Base-by-base conservation (phyloP, 495 filamentous ascomycete genomes). In the Neurospora sp. region DNA sequence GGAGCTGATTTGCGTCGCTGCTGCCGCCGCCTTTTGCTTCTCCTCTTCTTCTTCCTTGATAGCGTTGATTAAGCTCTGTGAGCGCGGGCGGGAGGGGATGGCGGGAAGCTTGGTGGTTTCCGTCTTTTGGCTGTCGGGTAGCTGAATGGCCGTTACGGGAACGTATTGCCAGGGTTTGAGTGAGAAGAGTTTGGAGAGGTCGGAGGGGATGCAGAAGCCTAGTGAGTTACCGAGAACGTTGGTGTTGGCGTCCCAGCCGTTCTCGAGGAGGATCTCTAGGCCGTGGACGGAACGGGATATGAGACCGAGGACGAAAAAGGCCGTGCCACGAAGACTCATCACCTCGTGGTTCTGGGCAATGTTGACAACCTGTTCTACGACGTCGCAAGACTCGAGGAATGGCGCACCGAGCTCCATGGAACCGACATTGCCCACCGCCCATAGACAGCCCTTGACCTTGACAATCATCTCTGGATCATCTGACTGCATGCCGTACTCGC, bases 381-480 rank as follows among this genome's bases (percentile, higher is more conserved):
- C 93, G 72, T 97, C 92, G 59, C 89, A 89, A 71, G 91, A 91
- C 79, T 95, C 93, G 4, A 99, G 86, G 81, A 99, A 99, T 0
- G 93, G 92, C 0, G 94, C 96, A 2, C 96, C 96, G 39, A 98
- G 89, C 76, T 97, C 94, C 96, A 99, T 99, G 4, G 94, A 97
- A 1, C 96, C 96, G 68, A 99, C 94, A 77, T 99, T 99, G 37
- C 96, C 96, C 10, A 99, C 93, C 0, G 96, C 96, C 96, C 96
- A 99, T 22, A 99, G 86, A 78, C 93, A 97, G 38, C 96, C 96
- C 78, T 98, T 99, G 70, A 98, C 93, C 79, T 97, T 98, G 72
- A 95, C 87, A 35, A 98, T 90, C 69, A 90, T 89, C 81, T 99
- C 96, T 18, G 88, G 83, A 77, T 99, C 96, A 73, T 97, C 92